A percentile compares a stretch with the other conserved stretches of the same genome.
These are phyloP conservation scores for Tagetes erecta DNA, from an alignment of 129 eudicot genomes.

Conservation along the genomic window DNA sequence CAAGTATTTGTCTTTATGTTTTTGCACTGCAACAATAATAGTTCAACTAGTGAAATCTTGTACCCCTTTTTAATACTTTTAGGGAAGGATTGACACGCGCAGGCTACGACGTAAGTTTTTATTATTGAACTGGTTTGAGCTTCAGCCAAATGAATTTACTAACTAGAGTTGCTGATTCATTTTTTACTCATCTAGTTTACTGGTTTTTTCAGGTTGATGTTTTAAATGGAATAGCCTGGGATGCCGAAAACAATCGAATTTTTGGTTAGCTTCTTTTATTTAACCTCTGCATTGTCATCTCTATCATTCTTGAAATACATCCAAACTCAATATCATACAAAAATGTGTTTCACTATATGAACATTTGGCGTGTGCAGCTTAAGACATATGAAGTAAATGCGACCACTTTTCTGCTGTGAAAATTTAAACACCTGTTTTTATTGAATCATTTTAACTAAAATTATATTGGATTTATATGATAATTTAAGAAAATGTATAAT, in stretches of 20 bases:
- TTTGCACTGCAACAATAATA: neutral
- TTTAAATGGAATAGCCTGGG: slow-evolving; percentile 95
- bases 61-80: neutral
- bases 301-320: neutral
- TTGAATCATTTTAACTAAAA: neutral
- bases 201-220: slow-evolving; percentile 48
- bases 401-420: neutral
- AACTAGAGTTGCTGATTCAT: neutral
- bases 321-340: neutral
- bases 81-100: slow-evolving; percentile 54
- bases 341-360: neutral
- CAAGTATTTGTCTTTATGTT: neutral
- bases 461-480: neutral
- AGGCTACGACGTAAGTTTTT: slow-evolving; percentile 41
- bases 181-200: neutral
- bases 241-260: slow-evolving; percentile 47
- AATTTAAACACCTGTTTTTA: neutral
- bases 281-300: neutral
- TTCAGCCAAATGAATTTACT: neutral
- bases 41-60: neutral
- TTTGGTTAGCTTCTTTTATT: slow-evolving; percentile 54
- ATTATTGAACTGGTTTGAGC: slow-evolving; percentile 9
- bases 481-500: neutral
- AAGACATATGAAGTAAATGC: neutral
- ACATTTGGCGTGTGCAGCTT: neutral